phyloP scores from a whole-genome alignment of 2,329 filamentous ascomycete genomes.

The Clonostachys chloroleuca region DNA sequence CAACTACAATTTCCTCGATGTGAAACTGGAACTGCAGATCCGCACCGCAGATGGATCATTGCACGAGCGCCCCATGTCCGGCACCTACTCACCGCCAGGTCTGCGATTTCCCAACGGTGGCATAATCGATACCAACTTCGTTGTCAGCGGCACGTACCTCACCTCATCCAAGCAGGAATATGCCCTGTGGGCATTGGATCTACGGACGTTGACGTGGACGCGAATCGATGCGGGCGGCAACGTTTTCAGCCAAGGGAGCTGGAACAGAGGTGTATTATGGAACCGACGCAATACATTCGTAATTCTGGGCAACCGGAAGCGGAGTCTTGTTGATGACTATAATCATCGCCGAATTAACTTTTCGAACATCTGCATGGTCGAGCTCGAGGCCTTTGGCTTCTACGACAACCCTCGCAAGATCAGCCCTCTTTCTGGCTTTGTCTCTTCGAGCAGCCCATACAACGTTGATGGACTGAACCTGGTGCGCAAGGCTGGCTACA shows the following conservation, averaged over 20 bases:
- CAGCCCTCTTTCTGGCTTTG: constrained; percentile 74
- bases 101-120: constrained; percentile 94
- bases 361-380: constrained; percentile 92
- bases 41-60: constrained; percentile 79
- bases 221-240: constrained; percentile 92
- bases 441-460: constrained; percentile 74
- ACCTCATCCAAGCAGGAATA: constrained; percentile 99
- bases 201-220: constrained; percentile 86
- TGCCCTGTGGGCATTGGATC: constrained; percentile 89
- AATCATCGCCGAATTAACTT: constrained; percentile 98
- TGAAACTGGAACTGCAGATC: constrained; percentile 91
- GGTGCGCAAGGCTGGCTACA: constrained; percentile 56
- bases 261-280: constrained; percentile 95
- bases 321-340: constrained; percentile 94
- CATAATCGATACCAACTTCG: constrained; percentile 92
- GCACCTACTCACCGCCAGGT: constrained; percentile 82
- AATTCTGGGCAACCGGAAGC: constrained; percentile 87
- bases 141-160: constrained; percentile 94
- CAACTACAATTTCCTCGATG: constrained; percentile 97
- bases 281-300: constrained; percentile 91
- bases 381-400: constrained; percentile 93
- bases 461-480: constrained; percentile 52
- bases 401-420: constrained; percentile 90
- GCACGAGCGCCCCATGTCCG: constrained; percentile 84
- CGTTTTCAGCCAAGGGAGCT: constrained; percentile 94